Evolutionary conservation across 2,329 filamentous ascomycete genomes (phyloP).

Genomic region (Colletotrichum tropicale): DNA sequence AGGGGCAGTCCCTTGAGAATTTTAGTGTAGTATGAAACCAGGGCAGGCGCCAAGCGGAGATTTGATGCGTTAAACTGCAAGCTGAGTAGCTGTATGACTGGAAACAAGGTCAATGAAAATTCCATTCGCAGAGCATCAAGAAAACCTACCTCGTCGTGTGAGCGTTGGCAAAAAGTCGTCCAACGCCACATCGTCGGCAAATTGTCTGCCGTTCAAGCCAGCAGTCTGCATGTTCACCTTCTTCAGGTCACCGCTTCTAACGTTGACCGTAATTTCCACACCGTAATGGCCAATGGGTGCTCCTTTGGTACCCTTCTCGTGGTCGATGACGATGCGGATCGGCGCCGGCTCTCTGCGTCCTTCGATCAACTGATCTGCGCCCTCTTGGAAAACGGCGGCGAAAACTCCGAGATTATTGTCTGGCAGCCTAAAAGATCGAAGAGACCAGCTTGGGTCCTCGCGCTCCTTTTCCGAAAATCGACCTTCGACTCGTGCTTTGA

Average conservation of each 20-base stretch:
- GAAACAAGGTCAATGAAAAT: slow-evolving; percentile 34
- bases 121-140: background rate
- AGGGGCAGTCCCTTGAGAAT: slow-evolving; percentile 74
- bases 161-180: slow-evolving; percentile 78
- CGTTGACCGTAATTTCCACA: slow-evolving; percentile 72
- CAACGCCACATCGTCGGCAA: slow-evolving; percentile 73
- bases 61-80: slow-evolving; percentile 73
- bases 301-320: slow-evolving; percentile 68
- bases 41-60: slow-evolving; percentile 64
- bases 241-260: slow-evolving; percentile 58
- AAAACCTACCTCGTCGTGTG: slow-evolving; percentile 69
- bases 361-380: slow-evolving; percentile 63
- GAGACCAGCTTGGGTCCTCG: slow-evolving; percentile 80
- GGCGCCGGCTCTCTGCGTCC: slow-evolving; percentile 71
- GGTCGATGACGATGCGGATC: slow-evolving; percentile 76
- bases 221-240: slow-evolving; percentile 55
- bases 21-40: slow-evolving; percentile 81
- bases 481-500: slow-evolving; percentile 84
- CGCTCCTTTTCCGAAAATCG: slow-evolving; percentile 85
- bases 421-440: slow-evolving; percentile 70
- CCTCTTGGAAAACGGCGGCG: slow-evolving; percentile 76
- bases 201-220: slow-evolving; percentile 73
- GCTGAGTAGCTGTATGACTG: slow-evolving; percentile 76
- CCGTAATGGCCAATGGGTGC: slow-evolving; percentile 71
- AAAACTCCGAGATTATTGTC: slow-evolving; percentile 65